phyloP scores from a whole-genome alignment of 257 asterid genomes.

The Gentiana macrophylla region DNA sequence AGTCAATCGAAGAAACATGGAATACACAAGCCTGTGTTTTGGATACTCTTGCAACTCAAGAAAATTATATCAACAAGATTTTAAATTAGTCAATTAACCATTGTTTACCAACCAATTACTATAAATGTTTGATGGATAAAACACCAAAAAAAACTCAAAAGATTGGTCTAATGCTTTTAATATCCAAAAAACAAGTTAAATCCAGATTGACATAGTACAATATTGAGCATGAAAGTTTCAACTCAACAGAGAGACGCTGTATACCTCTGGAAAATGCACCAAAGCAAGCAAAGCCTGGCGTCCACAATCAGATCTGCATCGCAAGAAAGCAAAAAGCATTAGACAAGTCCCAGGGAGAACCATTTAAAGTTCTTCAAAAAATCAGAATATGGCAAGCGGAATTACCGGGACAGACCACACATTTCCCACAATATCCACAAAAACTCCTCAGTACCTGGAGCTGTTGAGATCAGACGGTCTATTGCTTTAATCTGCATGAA shows the following conservation, averaged over 20 bases:
- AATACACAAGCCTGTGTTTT: no score
- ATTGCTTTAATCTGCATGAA: constrained; percentile 55
- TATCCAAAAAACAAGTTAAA: no score
- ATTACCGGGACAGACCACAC: constrained; percentile 84
- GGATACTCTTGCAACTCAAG: neutral
- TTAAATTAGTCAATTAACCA: no score
- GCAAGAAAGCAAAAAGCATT: constrained; percentile 14
- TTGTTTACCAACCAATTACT: no score
- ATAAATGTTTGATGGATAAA: no score
- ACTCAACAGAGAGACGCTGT: no score
- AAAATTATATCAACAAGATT: neutral
- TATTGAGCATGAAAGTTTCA: neutral
- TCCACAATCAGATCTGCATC: constrained; percentile 81
- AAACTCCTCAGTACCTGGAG: constrained; percentile 78
- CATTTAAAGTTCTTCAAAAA: constrained; percentile 1
- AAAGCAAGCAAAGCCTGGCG: constrained; percentile 84
- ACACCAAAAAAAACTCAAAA: no score
- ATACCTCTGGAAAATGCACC: constrained; percentile 93
- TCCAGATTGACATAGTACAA: neutral
- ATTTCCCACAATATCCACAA: constrained; percentile 95
- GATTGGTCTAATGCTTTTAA: no score
- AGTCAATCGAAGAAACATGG: no score
- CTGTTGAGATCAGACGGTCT: constrained; percentile 55
- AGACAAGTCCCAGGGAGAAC: constrained; percentile 8
- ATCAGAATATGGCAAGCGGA: constrained; percentile 11